Base-by-base conservation (phyloP, 495 filamentous ascomycete species). In the Clohesyomyces aquaticus region DNA sequence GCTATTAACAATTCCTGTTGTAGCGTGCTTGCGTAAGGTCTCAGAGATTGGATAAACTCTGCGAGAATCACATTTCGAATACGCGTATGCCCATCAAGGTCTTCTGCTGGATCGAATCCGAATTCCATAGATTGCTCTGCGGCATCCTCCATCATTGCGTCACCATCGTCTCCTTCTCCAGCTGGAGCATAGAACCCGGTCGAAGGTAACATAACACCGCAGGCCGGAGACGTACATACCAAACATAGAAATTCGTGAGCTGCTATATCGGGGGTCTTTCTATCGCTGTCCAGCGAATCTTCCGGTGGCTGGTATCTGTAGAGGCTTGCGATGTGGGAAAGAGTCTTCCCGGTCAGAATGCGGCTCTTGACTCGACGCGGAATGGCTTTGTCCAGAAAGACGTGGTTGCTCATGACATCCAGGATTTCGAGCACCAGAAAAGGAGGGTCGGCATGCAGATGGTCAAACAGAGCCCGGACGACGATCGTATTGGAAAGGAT, bases 1-100 rank as follows among this genome's bases (percentile, higher is more conserved):
- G 83, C 79, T 1, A 91, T 77, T 1, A 96, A 74, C 3, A 99
- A 78, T 66, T 96, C 88, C 61, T 87, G 87, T 73, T 99, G 92
- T 32, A 89, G 81, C 58, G 79, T 82, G 74, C 86, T 91, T 43
- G 89, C 84, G 78, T 94, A 91, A 4, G 95, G 93, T 22, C 90
- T 87, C 38, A 99, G 81, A n/a, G 78, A 83, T 65, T 87, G 87
- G 8, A 89, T 80, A 61, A 98, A 90, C 25, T 87, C 82, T 2
- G 88, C 86, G 19, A 98, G 73, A 0, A 82, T 85, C 16, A 78
- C 83, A 62, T 96, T 97, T 25, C 87, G 82, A 1, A 96, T 83
- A 11, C 88, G 85, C n/a, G 90, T 41, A 11, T 53, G 38, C 25
- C 46, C 51, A 14, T 50, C 52, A 4, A 51, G 28, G 46, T 21